Conservation (phyloP, 345 rosid species). For the Hirschfeldia incana region DNA sequence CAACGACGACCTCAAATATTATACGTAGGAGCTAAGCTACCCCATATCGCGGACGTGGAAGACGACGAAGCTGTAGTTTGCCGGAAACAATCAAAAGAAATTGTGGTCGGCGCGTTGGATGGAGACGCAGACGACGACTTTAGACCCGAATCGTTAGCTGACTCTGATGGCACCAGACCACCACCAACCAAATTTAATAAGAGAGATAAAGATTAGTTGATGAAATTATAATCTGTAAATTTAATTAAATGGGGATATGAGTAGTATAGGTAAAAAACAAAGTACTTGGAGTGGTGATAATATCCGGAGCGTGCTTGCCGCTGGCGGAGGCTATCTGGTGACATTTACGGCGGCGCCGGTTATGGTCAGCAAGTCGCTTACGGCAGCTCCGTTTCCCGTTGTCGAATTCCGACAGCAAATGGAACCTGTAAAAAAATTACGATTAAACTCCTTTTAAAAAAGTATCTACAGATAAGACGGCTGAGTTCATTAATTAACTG, state of each 20-base stretch:
- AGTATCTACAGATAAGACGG: not conserved
- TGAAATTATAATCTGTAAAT: not conserved
- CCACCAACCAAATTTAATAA: not conserved
- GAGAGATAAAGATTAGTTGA: not conserved
- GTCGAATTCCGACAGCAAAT: slow-evolving; percentile 86
- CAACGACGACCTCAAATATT: not conserved
- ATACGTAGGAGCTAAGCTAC: not conserved
- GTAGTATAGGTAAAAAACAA: slow-evolving; percentile 18
- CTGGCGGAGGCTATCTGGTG: slow-evolving; percentile 39
- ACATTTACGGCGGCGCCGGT: slow-evolving; percentile 88
- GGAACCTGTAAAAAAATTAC: slow-evolving; percentile 56
- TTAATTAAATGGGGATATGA: not conserved
- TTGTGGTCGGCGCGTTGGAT: slow-evolving; percentile 68
- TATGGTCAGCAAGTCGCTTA: slow-evolving; percentile 92
- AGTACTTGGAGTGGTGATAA: slow-evolving; percentile 41
- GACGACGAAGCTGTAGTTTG: slow-evolving; percentile 48
- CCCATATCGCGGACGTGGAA: slow-evolving; percentile 42
- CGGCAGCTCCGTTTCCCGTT: slow-evolving; percentile 99
- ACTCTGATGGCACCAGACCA: not conserved
- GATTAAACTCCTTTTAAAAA: too few species aligned
- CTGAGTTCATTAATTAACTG: not conserved
- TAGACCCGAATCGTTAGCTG: slow-evolving; percentile 49
- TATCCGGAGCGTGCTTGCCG: slow-evolving; percentile 40
- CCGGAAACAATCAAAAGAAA: slow-evolving; percentile 80
- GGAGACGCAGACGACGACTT: slow-evolving; percentile 51